Evolutionary conservation across 2,329 filamentous ascomycete species (phyloP), one percentile per base, ranked within the genome.

Genomic region (Aspergillus japonicus): DNA sequence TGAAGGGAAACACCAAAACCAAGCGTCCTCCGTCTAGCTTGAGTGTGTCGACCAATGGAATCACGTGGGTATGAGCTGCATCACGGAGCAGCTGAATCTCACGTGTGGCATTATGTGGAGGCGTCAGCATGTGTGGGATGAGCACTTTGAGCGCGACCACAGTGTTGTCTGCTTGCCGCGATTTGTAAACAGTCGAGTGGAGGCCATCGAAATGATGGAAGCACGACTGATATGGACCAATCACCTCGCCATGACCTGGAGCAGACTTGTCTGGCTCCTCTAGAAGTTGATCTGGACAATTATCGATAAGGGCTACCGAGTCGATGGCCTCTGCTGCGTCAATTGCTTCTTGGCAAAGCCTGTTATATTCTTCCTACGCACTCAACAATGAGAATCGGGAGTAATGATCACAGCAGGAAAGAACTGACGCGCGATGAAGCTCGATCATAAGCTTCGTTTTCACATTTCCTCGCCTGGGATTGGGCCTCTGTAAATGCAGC

Each of bases 121-220:
- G 87, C 42, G 87, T 83, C 77, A 89, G 87, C 56, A 83, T 81
- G 42, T 87, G 87, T 33, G 91, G 88, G 29, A 86, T 87, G 39
- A 95, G 96, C 60, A 97, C 87, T 73, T 99, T 99, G 52, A 99
- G 80, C 2, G 94, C 95, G 5, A 89, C 81, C 11, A 85, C 65
- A 64, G 72, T 65, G 62, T 78, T 73, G 33, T 75, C 69, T 3
- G 75, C 70, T n/a, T 68, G 65, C 35, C 80, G 77, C 47, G 87
- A 87, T 67, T 88, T 88, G 78, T 93, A 98, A 54, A 99, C 87
- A 57, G 88, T 86, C 19, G 94, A 95, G 62, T 92, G 95, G 12
- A 94, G 80, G 21, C 95, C 95, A 63, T 86, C 82, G 59, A 77
- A 79, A 68, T 84, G 79, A 72, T 85, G 84, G 21, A 81, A 73